Evolutionary conservation across 1,139 yeast genomes (phyloP), one percentile per base, ranked within the genome.

Genomic region (Sugiyamaella sp.): DNA sequence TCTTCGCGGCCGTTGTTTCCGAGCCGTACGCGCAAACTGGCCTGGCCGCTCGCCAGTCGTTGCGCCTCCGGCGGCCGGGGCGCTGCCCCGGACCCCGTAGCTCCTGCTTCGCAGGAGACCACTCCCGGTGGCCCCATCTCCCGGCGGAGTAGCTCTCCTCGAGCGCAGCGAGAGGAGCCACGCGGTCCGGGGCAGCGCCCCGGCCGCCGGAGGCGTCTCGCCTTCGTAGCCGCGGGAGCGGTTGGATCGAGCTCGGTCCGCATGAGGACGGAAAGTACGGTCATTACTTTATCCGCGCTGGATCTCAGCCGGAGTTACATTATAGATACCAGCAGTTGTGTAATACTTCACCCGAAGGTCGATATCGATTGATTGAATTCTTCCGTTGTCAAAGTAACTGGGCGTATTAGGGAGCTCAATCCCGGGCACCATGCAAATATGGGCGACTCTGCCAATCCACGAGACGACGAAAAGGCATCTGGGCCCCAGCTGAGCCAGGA

Each of bases 291-390:
- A 41, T 22, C 45, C 45, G 35, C n/a, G 35, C 35, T 10, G 35
- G 8, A 39, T 12, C 27, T 20, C 14, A 19, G 16, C 41, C 4
- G 24, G 17, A 14, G 12, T 19, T 2, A 17, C 41, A 14, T 39
- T 10, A 21, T 12, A 10, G 22, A 16, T 20, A 8, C 10, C 6
- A n/a, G 43, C 22, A 22, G 24, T 41, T 41, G 46, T 27, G 46
- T 41, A 41, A 41, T 16, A 24, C 46, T 40, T 40, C 44, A 22
- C 19, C 44, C 44, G 44, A 41, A 17, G 16, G n/a, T 25, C 35
- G 14, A 17, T 43, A 19, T 29, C 21, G 25, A 25, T 16, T 41
- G 45, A 25, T 6, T 29, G 4, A 29, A 12, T 8, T 29, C n/a
- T n/a, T n/a, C 35, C 8, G 35, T 29, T 29, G 35, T 14, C 35